phyloP scores from a whole-genome alignment of 2,329 filamentous ascomycete species.

The Alternaria arborescens region DNA sequence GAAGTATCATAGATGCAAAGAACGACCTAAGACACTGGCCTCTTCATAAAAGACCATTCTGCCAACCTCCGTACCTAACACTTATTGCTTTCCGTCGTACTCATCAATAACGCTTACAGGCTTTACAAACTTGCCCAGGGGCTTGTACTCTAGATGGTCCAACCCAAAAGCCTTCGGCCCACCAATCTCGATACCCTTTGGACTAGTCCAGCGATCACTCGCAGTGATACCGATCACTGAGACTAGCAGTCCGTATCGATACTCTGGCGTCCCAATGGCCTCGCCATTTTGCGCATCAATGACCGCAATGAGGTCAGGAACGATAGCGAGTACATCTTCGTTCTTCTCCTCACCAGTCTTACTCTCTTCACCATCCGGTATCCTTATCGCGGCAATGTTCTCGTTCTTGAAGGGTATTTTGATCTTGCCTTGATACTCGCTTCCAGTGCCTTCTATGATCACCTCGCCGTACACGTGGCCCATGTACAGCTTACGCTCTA shows the following conservation, averaged over 20 bases:
- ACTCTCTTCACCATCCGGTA: constrained; percentile 35
- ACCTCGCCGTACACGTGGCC: constrained; percentile 55
- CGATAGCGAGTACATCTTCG: constrained; percentile 56
- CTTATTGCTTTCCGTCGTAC: constrained; percentile 43
- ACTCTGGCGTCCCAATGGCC: constrained; percentile 63
- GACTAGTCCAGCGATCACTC: constrained; percentile 63
- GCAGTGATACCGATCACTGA: constrained; percentile 64
- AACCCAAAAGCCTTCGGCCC: constrained; percentile 61
- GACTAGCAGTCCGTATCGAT: constrained; percentile 62
- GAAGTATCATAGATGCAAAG: constrained; percentile 31
- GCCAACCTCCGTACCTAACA: neutral
- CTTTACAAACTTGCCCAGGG: constrained; percentile 62
- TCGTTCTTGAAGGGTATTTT: constrained; percentile 79
- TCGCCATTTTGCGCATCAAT: constrained; percentile 60
- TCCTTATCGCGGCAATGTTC: constrained; percentile 67
- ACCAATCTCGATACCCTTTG: constrained; percentile 59
- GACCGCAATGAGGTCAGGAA: constrained; percentile 61
- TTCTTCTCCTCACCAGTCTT: constrained; percentile 45
- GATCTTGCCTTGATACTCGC: constrained; percentile 55
- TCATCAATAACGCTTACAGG: constrained; percentile 64
- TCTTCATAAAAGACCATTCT: neutral
- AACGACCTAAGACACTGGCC: neutral
- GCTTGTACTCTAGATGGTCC: constrained; percentile 58
- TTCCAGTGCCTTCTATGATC: constrained; percentile 47
- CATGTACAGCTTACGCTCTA: constrained; percentile 53